These are phyloP conservation scores for Phyllosticta citribraziliensis DNA, from an alignment of 2,329 filamentous ascomycete species.

Conservation along the genomic window DNA sequence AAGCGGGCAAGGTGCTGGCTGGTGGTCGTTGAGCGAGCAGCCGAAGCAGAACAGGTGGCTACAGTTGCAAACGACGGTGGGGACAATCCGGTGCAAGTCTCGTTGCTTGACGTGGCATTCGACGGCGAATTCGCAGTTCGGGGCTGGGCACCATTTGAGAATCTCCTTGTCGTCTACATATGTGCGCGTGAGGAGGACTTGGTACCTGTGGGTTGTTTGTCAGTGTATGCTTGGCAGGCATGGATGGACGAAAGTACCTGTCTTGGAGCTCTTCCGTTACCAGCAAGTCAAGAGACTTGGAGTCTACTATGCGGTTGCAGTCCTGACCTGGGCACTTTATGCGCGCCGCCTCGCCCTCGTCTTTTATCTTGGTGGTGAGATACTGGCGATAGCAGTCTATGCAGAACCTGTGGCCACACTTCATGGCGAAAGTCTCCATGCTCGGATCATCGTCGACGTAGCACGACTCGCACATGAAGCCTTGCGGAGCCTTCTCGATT, in stretches of 20 bases:
- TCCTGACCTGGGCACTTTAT: constrained; percentile 87
- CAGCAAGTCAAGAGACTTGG: constrained; percentile 73
- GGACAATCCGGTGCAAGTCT: constrained; percentile 74
- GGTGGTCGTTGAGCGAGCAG: constrained; percentile 80
- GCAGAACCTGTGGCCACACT: constrained; percentile 89
- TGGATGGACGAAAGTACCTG: constrained; percentile 29
- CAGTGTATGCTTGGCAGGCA: constrained; percentile 5
- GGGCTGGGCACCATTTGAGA: constrained; percentile 94
- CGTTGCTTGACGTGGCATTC: constrained; percentile 83
- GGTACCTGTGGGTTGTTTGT: constrained; percentile 50
- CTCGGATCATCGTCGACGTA: constrained; percentile 71
- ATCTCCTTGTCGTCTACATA: constrained; percentile 96
- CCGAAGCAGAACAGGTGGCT: constrained; percentile 91
- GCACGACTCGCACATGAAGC: constrained; percentile 90
- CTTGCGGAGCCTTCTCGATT: constrained; percentile 55
- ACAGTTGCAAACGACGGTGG: constrained; percentile 79
- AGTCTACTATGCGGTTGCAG: constrained; percentile 85
- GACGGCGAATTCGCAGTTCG: constrained; percentile 90
- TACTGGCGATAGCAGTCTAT: constrained; percentile 89
- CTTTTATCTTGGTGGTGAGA: constrained; percentile 81
- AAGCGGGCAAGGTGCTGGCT: constrained; percentile 80
- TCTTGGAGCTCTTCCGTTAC: constrained; percentile 47
- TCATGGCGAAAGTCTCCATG: constrained; percentile 82
- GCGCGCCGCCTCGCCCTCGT: constrained; percentile 87
- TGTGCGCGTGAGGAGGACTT: constrained; percentile 77